A percentile compares a stretch with the other conserved stretches of the same genome.
These are phyloP conservation scores for Holtermanniella nyarrowii DNA, from an alignment of 768 basidiomycete genomes.

Conservation along the genomic window DNA sequence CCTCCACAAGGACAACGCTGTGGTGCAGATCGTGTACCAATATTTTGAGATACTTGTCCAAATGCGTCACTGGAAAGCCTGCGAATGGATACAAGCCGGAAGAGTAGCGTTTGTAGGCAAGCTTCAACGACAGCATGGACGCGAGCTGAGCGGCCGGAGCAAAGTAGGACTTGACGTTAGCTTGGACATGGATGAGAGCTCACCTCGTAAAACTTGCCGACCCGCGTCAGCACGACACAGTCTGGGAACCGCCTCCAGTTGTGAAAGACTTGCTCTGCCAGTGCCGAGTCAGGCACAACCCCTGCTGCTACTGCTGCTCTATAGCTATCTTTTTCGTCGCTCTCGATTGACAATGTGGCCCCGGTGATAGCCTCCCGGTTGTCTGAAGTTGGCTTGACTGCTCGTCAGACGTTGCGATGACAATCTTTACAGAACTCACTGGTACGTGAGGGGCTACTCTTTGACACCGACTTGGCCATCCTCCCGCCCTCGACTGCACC, in stretches of 20 bases:
- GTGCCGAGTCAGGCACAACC: slow-evolving; percentile 42
- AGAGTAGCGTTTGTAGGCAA: slow-evolving; percentile 40
- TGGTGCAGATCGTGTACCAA: slow-evolving; percentile 71
- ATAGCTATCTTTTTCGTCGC: not conserved
- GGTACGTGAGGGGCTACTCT: no score
- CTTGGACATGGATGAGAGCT: slow-evolving; percentile 5
- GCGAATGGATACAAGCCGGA: slow-evolving; percentile 56
- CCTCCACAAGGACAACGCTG: slow-evolving; percentile 89
- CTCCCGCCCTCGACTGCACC: no score
- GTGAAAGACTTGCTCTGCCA: slow-evolving; percentile 60
- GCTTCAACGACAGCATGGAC: slow-evolving; percentile 66
- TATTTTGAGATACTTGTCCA: slow-evolving; percentile 76
- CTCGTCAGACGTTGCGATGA: no score
- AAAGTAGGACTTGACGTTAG: slow-evolving; percentile 67
- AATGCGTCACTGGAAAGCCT: slow-evolving; percentile 76
- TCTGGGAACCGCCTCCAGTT: slow-evolving; percentile 72
- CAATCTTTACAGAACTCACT: no score
- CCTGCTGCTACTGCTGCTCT: slow-evolving; percentile 6
- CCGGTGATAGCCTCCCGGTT: no score
- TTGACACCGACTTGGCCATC: no score
- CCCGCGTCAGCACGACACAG: slow-evolving; percentile 78
- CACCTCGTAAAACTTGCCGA: slow-evolving; percentile 94
- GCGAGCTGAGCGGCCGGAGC: slow-evolving; percentile 76
- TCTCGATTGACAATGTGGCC: no score
- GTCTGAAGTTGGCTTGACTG: no score